Evolutionary conservation across 2,329 filamentous ascomycete species (phyloP).

Genomic region (Akanthomyces dipterigenus): DNA sequence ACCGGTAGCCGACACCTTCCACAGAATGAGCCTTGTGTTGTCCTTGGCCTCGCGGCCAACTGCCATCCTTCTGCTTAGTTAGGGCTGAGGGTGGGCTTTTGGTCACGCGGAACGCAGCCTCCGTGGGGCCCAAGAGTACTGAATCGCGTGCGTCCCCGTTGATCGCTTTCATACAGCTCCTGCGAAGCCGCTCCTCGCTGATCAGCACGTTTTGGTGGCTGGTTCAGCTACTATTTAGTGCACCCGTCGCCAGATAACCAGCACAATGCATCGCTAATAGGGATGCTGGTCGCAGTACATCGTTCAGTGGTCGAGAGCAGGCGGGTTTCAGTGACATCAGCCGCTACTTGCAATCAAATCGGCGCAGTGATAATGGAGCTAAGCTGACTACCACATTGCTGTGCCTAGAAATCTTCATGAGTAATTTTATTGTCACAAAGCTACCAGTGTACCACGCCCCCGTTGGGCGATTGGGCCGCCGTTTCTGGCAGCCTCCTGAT

Average conservation of each 20-base stretch:
- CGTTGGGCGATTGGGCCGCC: neutral
- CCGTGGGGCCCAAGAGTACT: neutral
- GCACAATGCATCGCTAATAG: neutral
- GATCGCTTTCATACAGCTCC: neutral
- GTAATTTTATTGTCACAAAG: neutral
- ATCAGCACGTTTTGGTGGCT: neutral
- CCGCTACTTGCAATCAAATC: neutral
- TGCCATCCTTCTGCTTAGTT: neutral
- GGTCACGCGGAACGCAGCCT: slow-evolving; percentile 1
- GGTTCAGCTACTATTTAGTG: neutral
- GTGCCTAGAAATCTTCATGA: neutral
- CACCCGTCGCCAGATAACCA: neutral
- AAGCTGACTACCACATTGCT: neutral
- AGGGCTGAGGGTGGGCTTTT: neutral
- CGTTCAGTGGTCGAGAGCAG: neutral
- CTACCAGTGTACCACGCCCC: neutral
- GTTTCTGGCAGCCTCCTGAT: neutral
- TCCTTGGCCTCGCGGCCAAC: neutral
- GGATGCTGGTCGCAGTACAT: neutral
- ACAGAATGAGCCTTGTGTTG: no score
- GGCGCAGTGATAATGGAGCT: neutral
- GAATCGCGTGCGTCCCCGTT: slow-evolving; percentile 1
- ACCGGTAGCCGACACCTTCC: no score
- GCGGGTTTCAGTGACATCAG: neutral
- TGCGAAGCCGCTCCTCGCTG: neutral